These are phyloP conservation scores for Fusarium scirpi DNA, from an alignment of 2,329 filamentous ascomycete species.

Conservation along the genomic window DNA sequence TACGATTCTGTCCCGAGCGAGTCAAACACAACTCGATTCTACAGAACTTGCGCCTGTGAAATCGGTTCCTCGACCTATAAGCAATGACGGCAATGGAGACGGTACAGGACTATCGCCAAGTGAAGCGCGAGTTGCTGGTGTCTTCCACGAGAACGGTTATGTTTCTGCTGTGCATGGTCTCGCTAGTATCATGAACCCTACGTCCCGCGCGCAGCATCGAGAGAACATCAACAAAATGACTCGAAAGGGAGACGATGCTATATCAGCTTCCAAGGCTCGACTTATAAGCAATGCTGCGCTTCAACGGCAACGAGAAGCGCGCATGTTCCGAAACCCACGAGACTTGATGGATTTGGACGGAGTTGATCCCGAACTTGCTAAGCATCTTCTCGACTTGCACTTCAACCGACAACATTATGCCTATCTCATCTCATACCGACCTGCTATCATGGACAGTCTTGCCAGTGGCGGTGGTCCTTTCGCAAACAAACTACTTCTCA, in stretches of 20 bases:
- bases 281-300: slow-evolving; percentile 54
- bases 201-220: slow-evolving; percentile 45
- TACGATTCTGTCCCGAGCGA: slow-evolving; percentile 40
- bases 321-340: slow-evolving; percentile 48
- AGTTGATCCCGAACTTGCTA: slow-evolving; percentile 50
- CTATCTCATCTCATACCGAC: slow-evolving; percentile 55
- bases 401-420: slow-evolving; percentile 54
- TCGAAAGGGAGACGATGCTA: slow-evolving; percentile 45
- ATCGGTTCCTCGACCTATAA: slow-evolving; percentile 42
- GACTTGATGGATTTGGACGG: slow-evolving; percentile 53
- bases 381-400: slow-evolving; percentile 54
- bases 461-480: slow-evolving; percentile 52
- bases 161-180: slow-evolving; percentile 53
- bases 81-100: slow-evolving; percentile 48
- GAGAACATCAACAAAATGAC: slow-evolving; percentile 49
- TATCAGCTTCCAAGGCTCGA: slow-evolving; percentile 49
- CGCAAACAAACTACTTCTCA: slow-evolving; percentile 54
- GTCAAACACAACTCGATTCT: slow-evolving; percentile 20
- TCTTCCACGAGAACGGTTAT: slow-evolving; percentile 52
- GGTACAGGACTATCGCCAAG: slow-evolving; percentile 49
- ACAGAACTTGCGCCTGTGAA: slow-evolving; percentile 38
- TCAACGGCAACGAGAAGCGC: slow-evolving; percentile 50
- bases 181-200: slow-evolving; percentile 52
- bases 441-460: slow-evolving; percentile 55
- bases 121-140: slow-evolving; percentile 52